These are phyloP conservation scores for Achaetomium macrosporum DNA, from an alignment of 2,329 filamentous ascomycete species.

Conservation along the genomic window DNA sequence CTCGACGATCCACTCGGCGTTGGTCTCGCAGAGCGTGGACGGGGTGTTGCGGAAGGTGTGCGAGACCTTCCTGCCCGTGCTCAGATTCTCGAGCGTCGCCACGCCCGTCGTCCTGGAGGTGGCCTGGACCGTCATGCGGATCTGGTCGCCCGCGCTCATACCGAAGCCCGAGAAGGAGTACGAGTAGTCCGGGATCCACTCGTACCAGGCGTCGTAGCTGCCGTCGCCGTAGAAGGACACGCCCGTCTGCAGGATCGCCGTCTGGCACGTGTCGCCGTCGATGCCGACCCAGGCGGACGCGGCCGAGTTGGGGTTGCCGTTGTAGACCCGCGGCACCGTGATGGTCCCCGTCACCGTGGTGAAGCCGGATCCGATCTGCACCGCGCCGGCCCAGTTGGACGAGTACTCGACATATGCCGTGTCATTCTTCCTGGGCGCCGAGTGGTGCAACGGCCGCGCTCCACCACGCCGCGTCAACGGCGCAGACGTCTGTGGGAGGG, in stretches of 20 bases:
- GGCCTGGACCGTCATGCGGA: constrained; percentile 31
- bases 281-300: constrained; percentile 54
- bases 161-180: constrained; percentile 23
- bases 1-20: constrained; percentile 61
- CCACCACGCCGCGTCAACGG: not conserved
- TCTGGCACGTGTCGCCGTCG: constrained; percentile 51
- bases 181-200: constrained; percentile 54
- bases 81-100: constrained; percentile 42
- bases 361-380: not conserved
- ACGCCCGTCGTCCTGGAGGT: constrained; percentile 38
- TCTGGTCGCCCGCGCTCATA: constrained; percentile 22
- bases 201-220: constrained; percentile 52
- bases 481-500: not conserved
- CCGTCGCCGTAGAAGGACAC: constrained; percentile 48
- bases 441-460: not conserved
- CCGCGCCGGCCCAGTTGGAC: not conserved
- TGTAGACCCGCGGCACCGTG: not conserved
- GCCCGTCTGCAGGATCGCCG: constrained; percentile 52
- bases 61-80: constrained; percentile 43
- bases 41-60: constrained; percentile 44
- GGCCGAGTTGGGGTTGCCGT: not conserved
- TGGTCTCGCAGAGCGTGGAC: constrained; percentile 45
- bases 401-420: not conserved
- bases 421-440: not conserved
- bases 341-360: not conserved